Conservation (phyloP, 2,329 filamentous ascomycete genomes). For the Monilinia laxa region DNA sequence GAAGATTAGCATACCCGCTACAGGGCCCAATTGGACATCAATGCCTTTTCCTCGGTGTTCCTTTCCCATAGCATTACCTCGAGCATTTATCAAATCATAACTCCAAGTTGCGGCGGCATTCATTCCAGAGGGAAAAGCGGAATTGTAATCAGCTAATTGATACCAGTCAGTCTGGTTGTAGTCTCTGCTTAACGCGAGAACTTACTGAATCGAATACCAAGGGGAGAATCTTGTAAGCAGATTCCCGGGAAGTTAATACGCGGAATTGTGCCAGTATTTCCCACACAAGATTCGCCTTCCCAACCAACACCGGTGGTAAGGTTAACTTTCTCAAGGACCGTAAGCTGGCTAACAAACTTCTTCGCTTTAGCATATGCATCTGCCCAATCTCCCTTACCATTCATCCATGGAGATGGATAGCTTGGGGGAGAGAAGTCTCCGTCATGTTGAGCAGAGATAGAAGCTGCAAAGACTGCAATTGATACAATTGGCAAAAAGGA, state of each 20-base stretch:
- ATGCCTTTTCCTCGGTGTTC: slow-evolving; percentile 73
- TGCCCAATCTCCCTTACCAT: slow-evolving; percentile 52
- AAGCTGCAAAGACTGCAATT: slow-evolving; percentile 28
- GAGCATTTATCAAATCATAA: slow-evolving; percentile 66
- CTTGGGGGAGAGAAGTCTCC: slow-evolving; percentile 36
- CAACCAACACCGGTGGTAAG: slow-evolving; percentile 75
- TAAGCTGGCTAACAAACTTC: slow-evolving; percentile 69
- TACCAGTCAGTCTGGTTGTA: slow-evolving; percentile 46
- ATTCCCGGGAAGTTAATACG: slow-evolving; percentile 38
- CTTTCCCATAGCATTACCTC: slow-evolving; percentile 66
- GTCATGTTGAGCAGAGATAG: slow-evolving; percentile 33
- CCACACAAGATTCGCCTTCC: slow-evolving; percentile 39
- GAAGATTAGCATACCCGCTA: slow-evolving; percentile 50
- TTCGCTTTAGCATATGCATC: slow-evolving; percentile 71
- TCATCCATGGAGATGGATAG: slow-evolving; percentile 42
- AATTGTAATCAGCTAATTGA: slow-evolving; percentile 61
- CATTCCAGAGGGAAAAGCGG: slow-evolving; percentile 75
- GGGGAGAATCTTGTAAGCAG: slow-evolving; percentile 40
- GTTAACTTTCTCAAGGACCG: slow-evolving; percentile 84
- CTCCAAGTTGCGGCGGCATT: slow-evolving; percentile 74
- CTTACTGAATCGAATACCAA: slow-evolving; percentile 45
- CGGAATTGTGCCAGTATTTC: slow-evolving; percentile 40
- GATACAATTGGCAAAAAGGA: slow-evolving; percentile 26
- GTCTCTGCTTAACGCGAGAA: neutral
- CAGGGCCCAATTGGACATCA: slow-evolving; percentile 72